These are phyloP conservation scores for Ajuga chamaepitys DNA, from an alignment of 257 asterid genomes.

Conservation along the genomic window DNA sequence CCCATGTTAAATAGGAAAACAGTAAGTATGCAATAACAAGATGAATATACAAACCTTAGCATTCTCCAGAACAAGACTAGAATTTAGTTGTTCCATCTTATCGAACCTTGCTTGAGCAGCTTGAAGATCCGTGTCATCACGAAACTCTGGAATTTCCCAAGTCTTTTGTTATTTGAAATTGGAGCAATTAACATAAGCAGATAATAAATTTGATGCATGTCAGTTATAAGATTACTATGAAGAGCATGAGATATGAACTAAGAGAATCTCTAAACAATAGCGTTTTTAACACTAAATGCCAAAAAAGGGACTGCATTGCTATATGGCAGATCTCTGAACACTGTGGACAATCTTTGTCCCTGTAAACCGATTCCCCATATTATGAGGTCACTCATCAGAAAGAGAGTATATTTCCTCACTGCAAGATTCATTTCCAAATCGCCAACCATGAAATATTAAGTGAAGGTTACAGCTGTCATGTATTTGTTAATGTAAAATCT, in stretches of 20 bases:
- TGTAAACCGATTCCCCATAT: background rate
- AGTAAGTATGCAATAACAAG: constrained; percentile 3
- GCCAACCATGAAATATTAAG: background rate
- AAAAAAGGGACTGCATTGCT: background rate
- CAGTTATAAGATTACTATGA: background rate
- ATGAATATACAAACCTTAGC: constrained; percentile 43
- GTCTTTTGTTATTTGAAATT: constrained; percentile 10
- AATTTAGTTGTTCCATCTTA: constrained; percentile 41
- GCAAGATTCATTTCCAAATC: background rate
- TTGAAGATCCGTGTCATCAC: constrained; percentile 29
- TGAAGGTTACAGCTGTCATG: background rate
- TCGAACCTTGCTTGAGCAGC: constrained; percentile 49
- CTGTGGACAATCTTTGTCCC: background rate
- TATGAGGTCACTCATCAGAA: too few relatives aligned
- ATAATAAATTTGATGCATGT: background rate
- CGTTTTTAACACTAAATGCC: background rate
- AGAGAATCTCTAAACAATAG: background rate
- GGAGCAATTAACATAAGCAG: constrained; percentile 6
- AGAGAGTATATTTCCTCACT: background rate
- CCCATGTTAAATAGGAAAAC: background rate
- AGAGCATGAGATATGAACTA: background rate
- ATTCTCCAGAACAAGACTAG: constrained; percentile 39
- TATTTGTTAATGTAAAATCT: constrained; percentile 6
- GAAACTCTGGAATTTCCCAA: constrained; percentile 29
- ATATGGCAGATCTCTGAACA: background rate